These are phyloP conservation scores for Diutina sp. DNA, from an alignment of 1,139 yeast genomes.

Conservation along the genomic window DNA sequence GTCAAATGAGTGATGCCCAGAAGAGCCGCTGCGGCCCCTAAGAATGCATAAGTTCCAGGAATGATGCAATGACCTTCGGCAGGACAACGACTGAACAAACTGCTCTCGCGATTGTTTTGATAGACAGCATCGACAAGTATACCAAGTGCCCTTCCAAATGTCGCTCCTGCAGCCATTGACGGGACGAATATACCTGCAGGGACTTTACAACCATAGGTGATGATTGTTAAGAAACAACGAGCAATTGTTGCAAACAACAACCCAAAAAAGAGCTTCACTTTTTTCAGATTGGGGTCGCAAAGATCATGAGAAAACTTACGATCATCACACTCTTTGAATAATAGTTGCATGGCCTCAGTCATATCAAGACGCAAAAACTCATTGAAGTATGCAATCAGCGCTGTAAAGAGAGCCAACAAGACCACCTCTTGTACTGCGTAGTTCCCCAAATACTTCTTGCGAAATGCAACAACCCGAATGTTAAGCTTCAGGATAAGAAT, in stretches of 20 bases:
- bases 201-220: conserved; percentile 84
- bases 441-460: conserved; percentile 52
- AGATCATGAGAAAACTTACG: conserved; percentile 12
- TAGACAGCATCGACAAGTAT: conserved; percentile 49
- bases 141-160: conserved; percentile 82
- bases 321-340: conserved; percentile 71
- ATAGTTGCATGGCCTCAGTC: conserved; percentile 88
- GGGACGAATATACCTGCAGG: conserved; percentile 97
- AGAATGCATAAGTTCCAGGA: conserved; percentile 88
- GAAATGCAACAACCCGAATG: conserved; percentile 62
- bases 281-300: conserved; percentile 34
- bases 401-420: conserved; percentile 54
- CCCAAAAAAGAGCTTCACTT: conserved; percentile 25
- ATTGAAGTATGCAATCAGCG: conserved; percentile 49
- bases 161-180: conserved; percentile 93
- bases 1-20: conserved; percentile 91
- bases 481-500: conserved; percentile 70
- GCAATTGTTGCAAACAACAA: conserved; percentile 61
- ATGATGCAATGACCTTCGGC: conserved; percentile 40
- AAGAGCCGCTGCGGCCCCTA: conserved; percentile 96
- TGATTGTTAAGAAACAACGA: conserved; percentile 57
- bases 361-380: conserved; percentile 73
- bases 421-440: conserved; percentile 57
- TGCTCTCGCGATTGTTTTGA: conserved; percentile 24
- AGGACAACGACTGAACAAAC: conserved; percentile 36